Percentiles rank a stretch among this genome's conserved stretches.
These are phyloP conservation scores for Excoecaria agallocha DNA, from an alignment of 345 rosid species.

Conservation along the genomic window DNA sequence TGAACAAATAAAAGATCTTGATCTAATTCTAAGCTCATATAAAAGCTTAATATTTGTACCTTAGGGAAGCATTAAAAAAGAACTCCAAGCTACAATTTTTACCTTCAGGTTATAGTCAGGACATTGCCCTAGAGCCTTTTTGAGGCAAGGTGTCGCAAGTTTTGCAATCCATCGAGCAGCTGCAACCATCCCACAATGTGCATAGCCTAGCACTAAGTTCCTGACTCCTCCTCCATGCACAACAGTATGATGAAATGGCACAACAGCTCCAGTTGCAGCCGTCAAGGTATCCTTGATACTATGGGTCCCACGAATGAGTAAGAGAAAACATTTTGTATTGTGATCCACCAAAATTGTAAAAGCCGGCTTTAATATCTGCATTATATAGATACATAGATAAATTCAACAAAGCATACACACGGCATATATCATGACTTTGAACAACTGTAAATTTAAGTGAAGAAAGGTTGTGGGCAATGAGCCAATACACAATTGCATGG, in stretches of 20 bases:
- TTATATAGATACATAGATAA: conserved; percentile 10
- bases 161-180: conserved; percentile 98
- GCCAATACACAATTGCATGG: neutral
- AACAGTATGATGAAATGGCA: conserved; percentile 90
- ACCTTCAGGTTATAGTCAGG: conserved; percentile 82
- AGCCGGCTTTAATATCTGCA: conserved; percentile 95
- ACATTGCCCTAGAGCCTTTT: conserved; percentile 57
- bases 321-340: conserved; percentile 52
- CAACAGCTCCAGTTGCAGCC: conserved; percentile 93
- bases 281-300: conserved; percentile 96
- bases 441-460: no score
- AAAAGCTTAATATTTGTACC: neutral
- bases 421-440: neutral
- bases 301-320: conserved; percentile 93
- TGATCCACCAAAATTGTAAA: conserved; percentile 80
- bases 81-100: conserved; percentile 5
- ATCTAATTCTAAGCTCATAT: neutral
- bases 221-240: conserved; percentile 87
- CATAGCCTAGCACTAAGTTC: conserved; percentile 86
- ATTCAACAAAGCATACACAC: neutral
- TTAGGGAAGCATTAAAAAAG: neutral
- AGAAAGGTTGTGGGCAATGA: neutral
- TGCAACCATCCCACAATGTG: conserved; percentile 98
- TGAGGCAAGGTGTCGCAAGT: conserved; percentile 81
- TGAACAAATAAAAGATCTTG: neutral